phyloP scores from a whole-genome alignment of 129 eudicot species.

The Artemisia annua region DNA sequence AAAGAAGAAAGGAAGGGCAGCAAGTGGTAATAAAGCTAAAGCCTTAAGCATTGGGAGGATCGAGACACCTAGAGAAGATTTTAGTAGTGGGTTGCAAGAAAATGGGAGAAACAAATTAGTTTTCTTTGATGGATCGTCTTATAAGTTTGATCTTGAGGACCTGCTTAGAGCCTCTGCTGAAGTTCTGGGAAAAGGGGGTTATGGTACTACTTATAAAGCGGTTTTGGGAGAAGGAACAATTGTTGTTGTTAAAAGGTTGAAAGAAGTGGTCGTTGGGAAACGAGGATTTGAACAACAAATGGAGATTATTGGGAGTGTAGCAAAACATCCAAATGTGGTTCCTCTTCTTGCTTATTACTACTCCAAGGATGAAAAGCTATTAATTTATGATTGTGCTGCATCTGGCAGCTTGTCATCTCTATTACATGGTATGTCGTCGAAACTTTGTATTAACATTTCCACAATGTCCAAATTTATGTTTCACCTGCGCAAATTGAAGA shows the following conservation, averaged over 20 bases:
- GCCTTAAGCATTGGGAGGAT: constrained; percentile 39
- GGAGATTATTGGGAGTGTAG: constrained; percentile 65
- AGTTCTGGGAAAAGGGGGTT: constrained; percentile 87
- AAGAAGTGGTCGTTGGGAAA: constrained; percentile 70
- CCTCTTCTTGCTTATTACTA: constrained; percentile 81
- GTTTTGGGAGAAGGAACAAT: constrained; percentile 71
- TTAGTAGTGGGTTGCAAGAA: constrained; percentile 68
- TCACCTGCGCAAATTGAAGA: not conserved
- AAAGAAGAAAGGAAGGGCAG: constrained; percentile 41
- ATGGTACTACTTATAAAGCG: constrained; percentile 87
- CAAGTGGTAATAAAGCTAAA: constrained; percentile 39
- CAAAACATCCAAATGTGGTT: constrained; percentile 60
- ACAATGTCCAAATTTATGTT: not conserved
- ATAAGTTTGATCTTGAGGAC: constrained; percentile 84
- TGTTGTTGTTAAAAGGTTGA: constrained; percentile 86
- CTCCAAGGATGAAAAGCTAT: constrained; percentile 84
- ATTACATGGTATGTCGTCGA: constrained; percentile 57
- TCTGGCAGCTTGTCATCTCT: constrained; percentile 60
- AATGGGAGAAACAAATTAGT: constrained; percentile 66
- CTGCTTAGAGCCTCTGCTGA: constrained; percentile 94
- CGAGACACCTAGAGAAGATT: constrained; percentile 64
- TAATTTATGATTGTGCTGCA: constrained; percentile 60
- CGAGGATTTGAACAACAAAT: constrained; percentile 90
- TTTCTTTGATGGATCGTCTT: constrained; percentile 55
- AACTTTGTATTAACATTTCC: not conserved